Base-by-base conservation (phyloP, 1,284 basidiomycete species). In the Cutaneotrichosporon cutaneum region DNA sequence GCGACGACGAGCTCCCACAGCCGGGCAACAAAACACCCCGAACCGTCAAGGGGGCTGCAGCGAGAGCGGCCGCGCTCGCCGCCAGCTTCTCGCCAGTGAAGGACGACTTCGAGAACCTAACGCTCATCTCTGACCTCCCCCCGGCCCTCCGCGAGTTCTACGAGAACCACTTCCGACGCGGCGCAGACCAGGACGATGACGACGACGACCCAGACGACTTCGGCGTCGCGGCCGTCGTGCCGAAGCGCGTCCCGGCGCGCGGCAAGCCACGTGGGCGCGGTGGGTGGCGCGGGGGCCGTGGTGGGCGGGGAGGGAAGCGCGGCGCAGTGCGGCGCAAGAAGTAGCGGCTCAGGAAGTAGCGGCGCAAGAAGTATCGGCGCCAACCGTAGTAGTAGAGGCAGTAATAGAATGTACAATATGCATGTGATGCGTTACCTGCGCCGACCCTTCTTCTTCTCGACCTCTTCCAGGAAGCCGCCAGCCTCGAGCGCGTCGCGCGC, bases 401-500 rank as follows among this genome's bases (percentile, higher is more conserved):
- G n/a, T n/a, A n/a, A n/a, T n/a, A n/a, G n/a, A n/a, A n/a, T 54
- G 51, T 30, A 45, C 30, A 36, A 54, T 26, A 54, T 54, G 48
- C 42, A 53, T 54, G 27, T 35, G 33, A 24, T 27, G 14, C 30
- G 21, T 33, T 27, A 35, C 33, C 10, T 45, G 18, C 51, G 24
- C 53, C 35, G 30, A 11, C 56, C 53, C 63, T 59, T 61, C 56
- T 59, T 64, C 1, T 1, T 48, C 33, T 22, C 50, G 26, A 44
- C 42, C 32, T 66, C 68, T 10, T 89, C 87, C 27, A 92, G 77
- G 72, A 92, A 90, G 0, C 89, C 90, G n/a, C 89, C 92, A 0
- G 86, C 64, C 56, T 93, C 89, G 13, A 94, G 81, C 0, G 92
- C 92, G 71, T 90, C 90, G 24, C 92, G 82, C 8, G 92, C 92